These are phyloP conservation scores for Paraglomus occultum DNA, from an alignment of 192 early-diverging fungal genomes.

Conservation along the genomic window DNA sequence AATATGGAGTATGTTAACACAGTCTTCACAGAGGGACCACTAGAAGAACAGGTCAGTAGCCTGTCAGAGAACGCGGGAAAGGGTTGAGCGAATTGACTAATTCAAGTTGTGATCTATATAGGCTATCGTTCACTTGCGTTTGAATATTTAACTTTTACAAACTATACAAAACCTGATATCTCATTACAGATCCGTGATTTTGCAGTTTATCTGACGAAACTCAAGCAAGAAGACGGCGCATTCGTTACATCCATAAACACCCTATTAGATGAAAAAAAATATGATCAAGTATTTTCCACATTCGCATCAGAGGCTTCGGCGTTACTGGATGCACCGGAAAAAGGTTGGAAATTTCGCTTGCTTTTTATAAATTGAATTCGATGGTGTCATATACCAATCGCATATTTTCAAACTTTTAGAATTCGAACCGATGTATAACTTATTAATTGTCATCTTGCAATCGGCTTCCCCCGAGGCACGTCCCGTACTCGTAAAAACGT, in stretches of 20 bases:
- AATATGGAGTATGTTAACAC: constrained; percentile 28
- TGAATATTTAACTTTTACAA: too few species aligned
- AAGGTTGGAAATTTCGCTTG: constrained; percentile 42
- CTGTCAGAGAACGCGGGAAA: too few species aligned
- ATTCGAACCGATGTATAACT: constrained; percentile 25
- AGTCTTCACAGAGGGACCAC: constrained; percentile 24
- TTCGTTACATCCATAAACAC: constrained; percentile 49
- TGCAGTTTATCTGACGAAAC: constrained; percentile 61
- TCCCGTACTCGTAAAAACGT: constrained; percentile 3
- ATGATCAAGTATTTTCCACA: constrained; percentile 51
- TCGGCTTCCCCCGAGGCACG: constrained; percentile 26
- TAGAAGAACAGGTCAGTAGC: constrained; percentile 26
- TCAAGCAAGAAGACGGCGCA: constrained; percentile 48
- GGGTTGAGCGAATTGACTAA: too few species aligned
- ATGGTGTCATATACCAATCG: not conserved
- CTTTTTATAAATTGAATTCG: not conserved
- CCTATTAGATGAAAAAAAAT: constrained; percentile 58
- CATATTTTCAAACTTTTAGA: not conserved
- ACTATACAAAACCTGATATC: not conserved
- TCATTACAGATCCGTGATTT: constrained; percentile 63
- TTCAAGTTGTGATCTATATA: too few species aligned
- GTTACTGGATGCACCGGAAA: constrained; percentile 57
- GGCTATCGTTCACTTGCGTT: too few species aligned
- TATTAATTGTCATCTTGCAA: constrained; percentile 23
- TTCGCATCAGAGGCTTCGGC: constrained; percentile 56